Base-by-base conservation (phyloP, 1,284 basidiomycete genomes). In the Lentinus polychrous region DNA sequence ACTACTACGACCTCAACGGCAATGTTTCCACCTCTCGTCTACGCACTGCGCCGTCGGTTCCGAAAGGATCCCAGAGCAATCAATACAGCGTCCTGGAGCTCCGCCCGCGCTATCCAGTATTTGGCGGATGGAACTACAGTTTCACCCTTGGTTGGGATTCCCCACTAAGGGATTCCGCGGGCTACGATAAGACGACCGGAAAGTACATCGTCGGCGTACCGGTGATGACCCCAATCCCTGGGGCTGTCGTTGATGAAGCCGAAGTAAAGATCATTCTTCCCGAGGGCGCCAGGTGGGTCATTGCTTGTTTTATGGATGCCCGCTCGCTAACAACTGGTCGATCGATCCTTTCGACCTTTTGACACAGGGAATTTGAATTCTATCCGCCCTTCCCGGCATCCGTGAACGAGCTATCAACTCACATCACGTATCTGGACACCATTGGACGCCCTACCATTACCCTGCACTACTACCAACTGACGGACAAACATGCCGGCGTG, bases 81-180 rank as follows among this genome's bases (percentile, higher is more conserved):
- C 74, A 78, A 48, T 76, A 70, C 58, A 87, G 83, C 50, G 56
- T 81, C 8, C 71, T 97, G 36, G 93, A 98, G 59, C 64, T 99
- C 40, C 76, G 76, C 40, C 95, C 96, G 0, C 79, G 96, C 34
- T 99, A 94, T 66, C 96, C 96, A 7, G 61, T 99, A 22, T 68
- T 98, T 52, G 96, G 96, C 24, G 94, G 95, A 15, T 99, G 96
- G 96, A 98, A 97, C 65, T 99, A 96, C 68, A 82, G 76, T 37
- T 99, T 95, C 69, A 92, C 88, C 4, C 75, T 98, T 10, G 96
- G 96, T 2, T 99, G 88, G 78, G 93, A 98, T 60, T 75, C 86
- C 8, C 86, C 91, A 17, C 72, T 96, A 40, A 72, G 66, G n/a
- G 86, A 93, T 59, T 85, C 81, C 41, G 79, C 76, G 33, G 78